Conservation (phyloP, 768 basidiomycete species). For the Phaffia australis region DNA sequence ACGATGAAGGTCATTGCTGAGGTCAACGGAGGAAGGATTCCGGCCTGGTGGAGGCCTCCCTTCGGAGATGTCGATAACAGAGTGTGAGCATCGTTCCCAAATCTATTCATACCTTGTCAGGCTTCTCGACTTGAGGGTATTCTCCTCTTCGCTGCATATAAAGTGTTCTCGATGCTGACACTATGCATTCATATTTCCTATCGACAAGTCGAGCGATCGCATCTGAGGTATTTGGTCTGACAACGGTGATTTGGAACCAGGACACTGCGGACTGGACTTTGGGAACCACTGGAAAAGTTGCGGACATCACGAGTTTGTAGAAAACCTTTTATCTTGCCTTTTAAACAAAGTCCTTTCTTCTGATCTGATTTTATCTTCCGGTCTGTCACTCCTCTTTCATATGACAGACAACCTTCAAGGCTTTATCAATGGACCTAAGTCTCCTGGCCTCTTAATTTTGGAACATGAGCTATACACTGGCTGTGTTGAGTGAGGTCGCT, state of each 20-base stretch:
- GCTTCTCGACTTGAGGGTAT: background rate
- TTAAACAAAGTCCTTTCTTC: background rate
- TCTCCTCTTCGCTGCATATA: background rate
- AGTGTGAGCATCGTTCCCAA: slow-evolving; percentile 43
- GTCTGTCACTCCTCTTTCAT: background rate
- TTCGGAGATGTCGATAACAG: slow-evolving; percentile 50
- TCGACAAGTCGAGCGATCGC: slow-evolving; percentile 53
- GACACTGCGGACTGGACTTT: slow-evolving; percentile 41
- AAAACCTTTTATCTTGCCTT: background rate
- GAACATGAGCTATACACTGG: slow-evolving; percentile 66
- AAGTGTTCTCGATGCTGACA: too few species aligned
- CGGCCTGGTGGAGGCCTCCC: slow-evolving; percentile 67
- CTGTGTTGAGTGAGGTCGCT: slow-evolving; percentile 43
- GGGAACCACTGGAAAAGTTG: background rate
- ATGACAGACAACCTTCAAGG: background rate
- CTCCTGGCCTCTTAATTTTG: slow-evolving; percentile 66
- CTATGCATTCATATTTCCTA: too few species aligned
- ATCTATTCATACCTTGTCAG: background rate
- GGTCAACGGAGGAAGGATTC: slow-evolving; percentile 63
- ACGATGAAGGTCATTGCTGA: slow-evolving; percentile 67
- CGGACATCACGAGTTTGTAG: slow-evolving; percentile 1
- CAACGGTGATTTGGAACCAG: slow-evolving; percentile 80
- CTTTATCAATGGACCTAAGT: slow-evolving; percentile 52
- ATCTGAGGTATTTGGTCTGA: slow-evolving; percentile 69
- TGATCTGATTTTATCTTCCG: background rate